Evolutionary conservation across 78 protist genomes (phyloP).

Genomic region (Planoprotostelium fungivorum): DNA sequence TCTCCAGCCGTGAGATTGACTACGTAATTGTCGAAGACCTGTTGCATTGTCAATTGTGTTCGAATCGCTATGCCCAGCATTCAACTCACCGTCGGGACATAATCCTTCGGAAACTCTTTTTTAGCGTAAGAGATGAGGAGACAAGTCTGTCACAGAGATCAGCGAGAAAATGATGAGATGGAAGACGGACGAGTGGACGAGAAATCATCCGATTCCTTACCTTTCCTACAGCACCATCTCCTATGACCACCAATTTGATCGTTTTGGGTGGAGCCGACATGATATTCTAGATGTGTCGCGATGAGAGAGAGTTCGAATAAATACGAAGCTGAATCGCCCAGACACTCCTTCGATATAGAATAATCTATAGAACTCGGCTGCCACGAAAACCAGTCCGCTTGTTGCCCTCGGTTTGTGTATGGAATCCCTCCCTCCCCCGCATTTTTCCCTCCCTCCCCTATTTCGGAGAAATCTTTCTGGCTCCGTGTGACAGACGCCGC

Average conservation of each 20-base stretch:
- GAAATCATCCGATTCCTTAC: neutral
- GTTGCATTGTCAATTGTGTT: neutral
- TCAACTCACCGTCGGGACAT: conserved; percentile 69
- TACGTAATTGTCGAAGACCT: conserved; percentile 86
- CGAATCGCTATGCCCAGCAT: neutral
- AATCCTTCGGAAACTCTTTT: conserved; percentile 75
- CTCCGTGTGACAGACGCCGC: no score
- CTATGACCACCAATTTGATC: conserved; percentile 30
- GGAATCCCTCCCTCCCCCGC: neutral
- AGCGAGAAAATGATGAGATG: neutral
- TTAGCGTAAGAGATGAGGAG: conserved; percentile 72
- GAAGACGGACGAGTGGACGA: neutral
- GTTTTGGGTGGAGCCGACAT: neutral
- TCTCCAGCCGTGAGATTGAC: conserved; percentile 90
- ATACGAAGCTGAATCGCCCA: neutral
- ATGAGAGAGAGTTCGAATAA: neutral
- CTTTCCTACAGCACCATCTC: conserved; percentile 75
- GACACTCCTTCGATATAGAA: neutral
- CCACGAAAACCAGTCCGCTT: neutral
- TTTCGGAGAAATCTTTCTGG: neutral
- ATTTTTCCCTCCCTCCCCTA: neutral
- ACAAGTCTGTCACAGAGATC: conserved; percentile 41
- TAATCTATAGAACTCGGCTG: neutral
- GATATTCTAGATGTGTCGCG: neutral
- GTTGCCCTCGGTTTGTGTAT: neutral